Conservation (phyloP, 208 protist species). For the Leptomonas pyrrhocoris region DNA sequence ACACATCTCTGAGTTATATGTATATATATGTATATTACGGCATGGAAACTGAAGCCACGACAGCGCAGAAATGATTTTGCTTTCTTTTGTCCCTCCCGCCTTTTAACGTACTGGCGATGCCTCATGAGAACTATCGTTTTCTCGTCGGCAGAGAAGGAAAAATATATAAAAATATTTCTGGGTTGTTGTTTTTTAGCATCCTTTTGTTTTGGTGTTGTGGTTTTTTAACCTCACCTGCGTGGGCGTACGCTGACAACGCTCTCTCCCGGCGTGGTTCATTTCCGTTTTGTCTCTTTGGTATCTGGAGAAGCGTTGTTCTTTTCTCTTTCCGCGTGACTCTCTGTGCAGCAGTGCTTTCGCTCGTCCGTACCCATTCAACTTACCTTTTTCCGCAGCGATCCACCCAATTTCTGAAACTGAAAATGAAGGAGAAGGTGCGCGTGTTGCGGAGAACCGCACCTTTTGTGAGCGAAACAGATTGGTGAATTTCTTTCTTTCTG, state of each 20-base stretch:
- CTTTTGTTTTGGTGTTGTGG: no score
- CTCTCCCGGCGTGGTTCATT: neutral
- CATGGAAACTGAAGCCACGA: neutral
- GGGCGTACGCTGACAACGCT: neutral
- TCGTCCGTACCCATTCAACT: neutral
- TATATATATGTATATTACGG: no score
- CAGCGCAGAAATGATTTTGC: neutral
- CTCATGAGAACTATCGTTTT: slow-evolving; percentile 9
- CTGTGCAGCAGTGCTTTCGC: neutral
- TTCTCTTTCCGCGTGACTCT: neutral
- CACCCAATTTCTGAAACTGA: no score
- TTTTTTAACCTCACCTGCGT: slow-evolving; percentile 2
- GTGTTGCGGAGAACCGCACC: no score
- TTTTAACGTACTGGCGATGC: neutral
- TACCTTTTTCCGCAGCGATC: neutral
- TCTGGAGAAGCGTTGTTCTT: neutral
- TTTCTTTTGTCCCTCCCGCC: slow-evolving; percentile 2
- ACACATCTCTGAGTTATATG: neutral
- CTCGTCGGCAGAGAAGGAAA: neutral
- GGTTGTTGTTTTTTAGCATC: neutral
- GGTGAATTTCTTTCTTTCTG: no score
- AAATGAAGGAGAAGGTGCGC: no score
- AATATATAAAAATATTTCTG: neutral
- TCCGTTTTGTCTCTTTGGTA: neutral
- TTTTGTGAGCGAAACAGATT: no score